Conservation (phyloP, 257 asterid genomes). For the Penstemon newberryi region DNA sequence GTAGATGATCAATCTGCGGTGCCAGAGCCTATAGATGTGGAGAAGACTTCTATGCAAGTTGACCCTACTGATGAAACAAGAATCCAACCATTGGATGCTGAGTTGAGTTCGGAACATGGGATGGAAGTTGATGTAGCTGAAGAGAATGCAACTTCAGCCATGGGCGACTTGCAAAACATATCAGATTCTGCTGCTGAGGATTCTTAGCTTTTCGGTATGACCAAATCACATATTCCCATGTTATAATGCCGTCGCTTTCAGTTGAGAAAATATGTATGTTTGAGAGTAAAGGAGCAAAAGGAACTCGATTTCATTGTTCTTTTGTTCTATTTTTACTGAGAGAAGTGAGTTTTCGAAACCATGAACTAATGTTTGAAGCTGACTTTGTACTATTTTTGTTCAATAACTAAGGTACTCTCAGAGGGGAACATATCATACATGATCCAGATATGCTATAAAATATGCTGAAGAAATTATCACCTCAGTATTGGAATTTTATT, state of each 20-base stretch:
- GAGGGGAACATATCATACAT: neutral
- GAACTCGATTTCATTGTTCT: constrained; percentile 4
- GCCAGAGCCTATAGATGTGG: constrained; percentile 28
- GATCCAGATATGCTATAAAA: neutral
- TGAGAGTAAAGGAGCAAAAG: constrained; percentile 18
- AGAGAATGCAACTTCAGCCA: constrained; percentile 20
- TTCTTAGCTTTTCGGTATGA: constrained; percentile 9
- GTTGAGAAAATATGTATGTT: constrained; percentile 2
- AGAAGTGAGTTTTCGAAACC: constrained; percentile 14
- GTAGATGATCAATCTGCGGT: constrained; percentile 3
- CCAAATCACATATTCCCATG: neutral
- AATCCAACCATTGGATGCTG: constrained; percentile 23
- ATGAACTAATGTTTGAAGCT: neutral
- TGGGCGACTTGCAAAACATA: constrained; percentile 12
- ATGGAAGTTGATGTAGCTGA: constrained; percentile 25
- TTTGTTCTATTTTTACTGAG: neutral
- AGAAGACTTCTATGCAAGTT: constrained; percentile 21
- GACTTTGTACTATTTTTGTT: constrained; percentile 1
- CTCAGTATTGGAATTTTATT: neutral
- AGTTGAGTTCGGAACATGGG: constrained; percentile 19
- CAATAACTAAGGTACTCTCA: neutral
- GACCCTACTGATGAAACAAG: constrained; percentile 29
- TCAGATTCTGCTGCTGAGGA: constrained; percentile 9
- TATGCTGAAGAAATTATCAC: neutral
- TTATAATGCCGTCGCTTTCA: neutral